These are phyloP conservation scores for Phytophthora aleatoria DNA, from an alignment of 352 stramenopile species.

Conservation along the genomic window DNA sequence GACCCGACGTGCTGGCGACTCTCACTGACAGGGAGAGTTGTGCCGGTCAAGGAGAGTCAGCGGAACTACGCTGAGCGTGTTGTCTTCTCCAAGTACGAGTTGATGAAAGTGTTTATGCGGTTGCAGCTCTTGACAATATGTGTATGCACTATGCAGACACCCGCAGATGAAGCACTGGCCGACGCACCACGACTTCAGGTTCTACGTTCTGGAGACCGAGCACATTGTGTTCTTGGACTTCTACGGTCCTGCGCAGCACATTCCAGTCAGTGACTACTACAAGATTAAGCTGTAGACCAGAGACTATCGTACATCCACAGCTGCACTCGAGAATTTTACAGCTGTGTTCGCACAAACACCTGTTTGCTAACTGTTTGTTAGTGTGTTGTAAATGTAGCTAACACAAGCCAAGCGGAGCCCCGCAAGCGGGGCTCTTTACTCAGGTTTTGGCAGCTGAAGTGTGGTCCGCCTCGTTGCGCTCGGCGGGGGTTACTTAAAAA, in stretches of 20 bases:
- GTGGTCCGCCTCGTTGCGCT: too few relatives aligned
- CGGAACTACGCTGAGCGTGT: conserved; percentile 50
- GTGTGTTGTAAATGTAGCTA: too few relatives aligned
- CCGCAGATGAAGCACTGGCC: conserved; percentile 76
- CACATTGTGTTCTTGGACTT: conserved; percentile 73
- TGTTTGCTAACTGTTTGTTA: too few relatives aligned
- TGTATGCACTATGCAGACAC: conserved; percentile 37
- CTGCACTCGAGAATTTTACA: not conserved
- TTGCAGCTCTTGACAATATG: conserved; percentile 1
- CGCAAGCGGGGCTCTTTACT: too few relatives aligned
- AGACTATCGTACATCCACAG: not conserved
- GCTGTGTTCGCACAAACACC: too few relatives aligned
- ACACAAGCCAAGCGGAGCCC: too few relatives aligned
- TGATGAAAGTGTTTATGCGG: not conserved
- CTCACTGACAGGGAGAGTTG: conserved; percentile 54
- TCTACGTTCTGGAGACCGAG: conserved; percentile 62
- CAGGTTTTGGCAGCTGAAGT: too few relatives aligned
- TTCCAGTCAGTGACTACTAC: conserved; percentile 66
- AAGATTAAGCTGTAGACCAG: conserved; percentile 41
- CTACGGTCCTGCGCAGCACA: conserved; percentile 68
- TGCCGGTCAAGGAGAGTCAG: conserved; percentile 38
- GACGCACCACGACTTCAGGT: conserved; percentile 50
- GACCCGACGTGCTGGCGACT: conserved; percentile 77
- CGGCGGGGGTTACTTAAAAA: too few relatives aligned
- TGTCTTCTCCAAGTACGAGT: conserved; percentile 57